Evolutionary conservation across 208 protist genomes (phyloP), one percentile per base, ranked within the genome.

Genomic region (Wallacemonas sp.): DNA sequence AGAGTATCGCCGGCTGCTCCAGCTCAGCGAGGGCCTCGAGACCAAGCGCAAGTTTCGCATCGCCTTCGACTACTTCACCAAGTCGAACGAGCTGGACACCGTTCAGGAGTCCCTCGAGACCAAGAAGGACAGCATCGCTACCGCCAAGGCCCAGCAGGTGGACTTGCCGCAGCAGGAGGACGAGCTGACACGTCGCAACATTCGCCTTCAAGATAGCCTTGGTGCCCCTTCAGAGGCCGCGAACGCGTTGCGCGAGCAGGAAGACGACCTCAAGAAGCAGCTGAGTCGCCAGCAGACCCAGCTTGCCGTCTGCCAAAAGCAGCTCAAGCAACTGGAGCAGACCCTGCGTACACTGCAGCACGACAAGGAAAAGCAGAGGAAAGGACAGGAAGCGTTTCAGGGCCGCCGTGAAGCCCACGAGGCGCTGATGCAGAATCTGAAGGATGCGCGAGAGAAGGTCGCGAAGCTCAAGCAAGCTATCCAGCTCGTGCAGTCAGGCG

Each of bases 1-100:
- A 28, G 90, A 93, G 66, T 97, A 96, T 68, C 70, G 90, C 59
- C 47, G 54, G 4, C 94, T 89, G 60, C 64, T 92, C 36, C 66
- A 81, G 27, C 63, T 84, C 38, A 83, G 68, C 55, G 88, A 90
- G 51, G 75, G 71, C 33, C 77, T 96, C 41, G 84, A 97, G 59
- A 74, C 76, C 42, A 89, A 90, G 71, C 74, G 69, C 56, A 61
- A 68, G 12, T 94, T 95, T 62, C 72, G 82, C 33, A 62, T 88
- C 22, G 88, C 91, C 28, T 82, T 87, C 72, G 81, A 92, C 28
- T 95, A 88, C 70, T 59, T 86, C 56, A 72, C 81, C 38, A 79
- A 82, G 41, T 47, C 49, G 36, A 55, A 66, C 17, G 54, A 70
- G 47, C 70, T 83, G 12, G 47, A 65, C 9, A 66, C 76, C 46